phyloP scores from a whole-genome alignment of 352 stramenopile species.

The Phytophthora brassicae region DNA sequence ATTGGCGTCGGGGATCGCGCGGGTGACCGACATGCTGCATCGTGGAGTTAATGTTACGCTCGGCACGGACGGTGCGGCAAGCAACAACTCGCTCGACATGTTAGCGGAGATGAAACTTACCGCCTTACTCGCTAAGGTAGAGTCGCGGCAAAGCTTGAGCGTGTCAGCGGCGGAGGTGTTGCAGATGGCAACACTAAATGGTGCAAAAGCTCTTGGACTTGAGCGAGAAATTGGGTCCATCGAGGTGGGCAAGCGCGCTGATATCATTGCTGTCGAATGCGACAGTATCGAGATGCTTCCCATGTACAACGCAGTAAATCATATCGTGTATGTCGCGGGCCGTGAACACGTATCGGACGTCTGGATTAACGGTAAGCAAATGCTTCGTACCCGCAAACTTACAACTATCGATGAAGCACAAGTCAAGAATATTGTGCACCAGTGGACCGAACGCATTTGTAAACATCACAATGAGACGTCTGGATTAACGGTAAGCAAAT shows the following conservation, averaged over 20 bases:
- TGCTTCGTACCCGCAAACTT: slow-evolving; percentile 60
- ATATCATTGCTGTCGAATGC: slow-evolving; percentile 72
- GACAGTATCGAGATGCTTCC: slow-evolving; percentile 78
- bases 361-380: slow-evolving; percentile 79
- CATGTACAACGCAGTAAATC: slow-evolving; percentile 79
- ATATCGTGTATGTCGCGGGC: slow-evolving; percentile 81
- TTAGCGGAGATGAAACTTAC: slow-evolving; percentile 84
- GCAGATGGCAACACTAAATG: slow-evolving; percentile 86
- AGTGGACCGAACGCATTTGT: slow-evolving; percentile 58
- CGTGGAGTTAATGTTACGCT: slow-evolving; percentile 79
- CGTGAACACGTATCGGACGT: slow-evolving; percentile 85
- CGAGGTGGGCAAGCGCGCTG: slow-evolving; percentile 76
- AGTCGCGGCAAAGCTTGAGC: slow-evolving; percentile 51
- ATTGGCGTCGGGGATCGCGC: slow-evolving; percentile 77
- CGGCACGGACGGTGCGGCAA: slow-evolving; percentile 77
- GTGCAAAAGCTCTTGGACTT: slow-evolving; percentile 74
- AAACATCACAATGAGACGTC: slow-evolving; percentile 61
- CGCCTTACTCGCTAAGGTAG: slow-evolving; percentile 72
- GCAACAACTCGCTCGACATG: slow-evolving; percentile 89
- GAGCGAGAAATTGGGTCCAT: slow-evolving; percentile 74
- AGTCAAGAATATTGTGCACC: slow-evolving; percentile 52
- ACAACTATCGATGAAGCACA: slow-evolving; percentile 59
- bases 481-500: slow-evolving; percentile 84
- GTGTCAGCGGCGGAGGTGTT: slow-evolving; percentile 55
- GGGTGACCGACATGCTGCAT: slow-evolving; percentile 65